Base-by-base conservation (phyloP, 2,329 filamentous ascomycete species). In the Penicillium sclerotigenum region DNA sequence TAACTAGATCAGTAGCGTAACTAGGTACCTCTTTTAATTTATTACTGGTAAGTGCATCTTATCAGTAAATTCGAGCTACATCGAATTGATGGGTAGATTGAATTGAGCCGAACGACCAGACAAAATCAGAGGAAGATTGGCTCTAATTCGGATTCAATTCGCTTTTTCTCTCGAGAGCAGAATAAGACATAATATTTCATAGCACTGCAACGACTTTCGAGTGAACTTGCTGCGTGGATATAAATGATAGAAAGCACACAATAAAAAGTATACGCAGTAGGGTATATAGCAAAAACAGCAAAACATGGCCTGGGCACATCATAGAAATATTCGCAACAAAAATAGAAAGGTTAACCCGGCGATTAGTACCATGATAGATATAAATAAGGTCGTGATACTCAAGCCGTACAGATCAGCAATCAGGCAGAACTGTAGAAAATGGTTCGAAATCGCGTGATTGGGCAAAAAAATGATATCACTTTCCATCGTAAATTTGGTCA, bases 401-500 rank as follows among this genome's bases (percentile, higher is more conserved):
- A 38, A 16, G 37, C 24, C 34, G 38, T 26, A 11, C 2, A 26
- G 16, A 47, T 20, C 22, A 45, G 24, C 29, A 28, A 28, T 28
- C 18, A 22, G 14, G 28, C 31, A 46, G n/a, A n/a, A 28, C 3
- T 9, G 16, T 6, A 9, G 11, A 31, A 31, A 3, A 45, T 14
- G 13, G 22, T 24, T 16, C 14, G 10, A 33, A 13, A 37, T 33
- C 10, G 24, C 20, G 26, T 42, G 6, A 18, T 1, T 20, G 13
- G 14, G 24, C 14, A 50, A 28, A 37, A 13, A n/a, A 5, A 3
- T 8, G 2, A 26, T 11, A 33, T 64, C 48, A 73, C 34, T 66
- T 52, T 5, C 71, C 72, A 57, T 71, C 58, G 37, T 73, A 73
- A 13, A 65, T 53, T 36, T 72, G 68, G 14, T 67, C 58, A 1